Conservation (phyloP, 805 yeast genomes). For the Kuraishia ogatae region DNA sequence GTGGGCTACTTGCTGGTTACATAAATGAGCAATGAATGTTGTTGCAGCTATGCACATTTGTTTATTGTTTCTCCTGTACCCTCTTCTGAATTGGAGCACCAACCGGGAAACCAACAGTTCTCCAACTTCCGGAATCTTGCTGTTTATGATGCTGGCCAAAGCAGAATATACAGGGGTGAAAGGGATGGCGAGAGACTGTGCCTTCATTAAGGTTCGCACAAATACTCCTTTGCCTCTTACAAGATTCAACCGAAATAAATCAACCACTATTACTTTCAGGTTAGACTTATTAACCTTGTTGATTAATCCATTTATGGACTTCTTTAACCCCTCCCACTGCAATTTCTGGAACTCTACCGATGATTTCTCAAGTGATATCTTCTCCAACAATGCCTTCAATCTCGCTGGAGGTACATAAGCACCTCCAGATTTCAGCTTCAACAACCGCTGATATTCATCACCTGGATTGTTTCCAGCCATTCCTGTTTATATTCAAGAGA, state of each 20-base stretch:
- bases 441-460: slow-evolving; percentile 27
- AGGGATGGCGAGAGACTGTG: slow-evolving; percentile 31
- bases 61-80: slow-evolving; percentile 39
- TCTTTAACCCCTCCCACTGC: slow-evolving; percentile 48
- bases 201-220: slow-evolving; percentile 46
- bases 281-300: slow-evolving; percentile 37
- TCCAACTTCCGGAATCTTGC: slow-evolving; percentile 65
- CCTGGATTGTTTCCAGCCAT: not conserved
- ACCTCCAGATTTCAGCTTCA: slow-evolving; percentile 33
- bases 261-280: slow-evolving; percentile 36
- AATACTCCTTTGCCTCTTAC: slow-evolving; percentile 53
- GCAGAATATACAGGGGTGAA: slow-evolving; percentile 47
- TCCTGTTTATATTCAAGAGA: not conserved
- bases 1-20: slow-evolving; percentile 53
- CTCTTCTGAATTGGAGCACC: slow-evolving; percentile 48
- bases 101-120: slow-evolving; percentile 43
- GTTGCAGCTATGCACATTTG: slow-evolving; percentile 31
- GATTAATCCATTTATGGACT: slow-evolving; percentile 37
- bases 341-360: slow-evolving; percentile 36
- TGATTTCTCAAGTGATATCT: slow-evolving; percentile 8
- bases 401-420: slow-evolving; percentile 48
- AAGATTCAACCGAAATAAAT: slow-evolving; percentile 50
- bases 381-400: slow-evolving; percentile 31
- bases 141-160: slow-evolving; percentile 50
- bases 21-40: slow-evolving; percentile 50